phyloP scores from a whole-genome alignment of 2,329 filamentous ascomycete genomes.

The Penicillium sp. region DNA sequence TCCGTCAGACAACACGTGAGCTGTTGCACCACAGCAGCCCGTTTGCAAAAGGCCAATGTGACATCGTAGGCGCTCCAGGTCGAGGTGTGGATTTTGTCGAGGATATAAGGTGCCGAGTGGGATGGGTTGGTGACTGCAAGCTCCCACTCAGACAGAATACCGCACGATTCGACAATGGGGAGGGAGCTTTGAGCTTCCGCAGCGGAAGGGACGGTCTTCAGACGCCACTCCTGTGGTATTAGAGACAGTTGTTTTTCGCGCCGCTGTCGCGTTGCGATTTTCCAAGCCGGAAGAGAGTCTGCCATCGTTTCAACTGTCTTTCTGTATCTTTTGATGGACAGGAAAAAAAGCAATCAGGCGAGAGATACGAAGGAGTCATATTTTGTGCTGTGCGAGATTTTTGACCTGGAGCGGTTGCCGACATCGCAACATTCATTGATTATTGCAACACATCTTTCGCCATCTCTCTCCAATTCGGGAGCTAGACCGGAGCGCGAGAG shows the following conservation, averaged over 20 bases:
- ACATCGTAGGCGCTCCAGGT: constrained; percentile 43
- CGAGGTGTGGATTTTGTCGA: constrained; percentile 30
- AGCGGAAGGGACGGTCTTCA: background rate
- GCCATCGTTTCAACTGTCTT: background rate
- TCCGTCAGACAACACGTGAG: constrained; percentile 49
- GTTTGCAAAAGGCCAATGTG: constrained; percentile 53
- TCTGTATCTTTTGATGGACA: background rate
- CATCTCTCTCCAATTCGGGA: background rate
- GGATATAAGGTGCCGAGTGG: constrained; percentile 42
- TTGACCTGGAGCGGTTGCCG: background rate
- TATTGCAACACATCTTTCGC: background rate
- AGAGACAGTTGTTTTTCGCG: constrained; percentile 14
- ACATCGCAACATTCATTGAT: background rate
- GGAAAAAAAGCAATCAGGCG: background rate
- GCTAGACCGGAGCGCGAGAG: no score
- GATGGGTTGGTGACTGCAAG: constrained; percentile 51
- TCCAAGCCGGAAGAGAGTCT: background rate
- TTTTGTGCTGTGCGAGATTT: background rate
- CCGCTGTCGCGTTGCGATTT: background rate
- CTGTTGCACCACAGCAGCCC: constrained; percentile 39
- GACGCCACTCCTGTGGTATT: constrained; percentile 22
- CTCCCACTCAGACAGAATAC: constrained; percentile 49
- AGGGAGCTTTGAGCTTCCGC: constrained; percentile 18
- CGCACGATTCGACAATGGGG: constrained; percentile 37
- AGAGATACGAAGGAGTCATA: background rate